phyloP scores from a whole-genome alignment of 306 rosid genomes.

The Astragalus glycyphyllos region DNA sequence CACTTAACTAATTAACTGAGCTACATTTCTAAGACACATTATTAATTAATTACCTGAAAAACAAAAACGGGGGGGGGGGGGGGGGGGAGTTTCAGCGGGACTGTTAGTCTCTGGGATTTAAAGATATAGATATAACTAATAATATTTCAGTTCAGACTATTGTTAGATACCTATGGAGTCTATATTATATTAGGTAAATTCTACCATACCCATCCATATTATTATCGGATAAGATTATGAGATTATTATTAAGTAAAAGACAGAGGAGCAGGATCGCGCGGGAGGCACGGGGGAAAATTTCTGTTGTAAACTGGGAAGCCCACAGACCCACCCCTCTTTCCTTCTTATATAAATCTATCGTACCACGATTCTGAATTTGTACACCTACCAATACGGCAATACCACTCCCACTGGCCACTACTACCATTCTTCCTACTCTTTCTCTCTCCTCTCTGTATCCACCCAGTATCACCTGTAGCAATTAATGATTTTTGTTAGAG shows the following conservation, averaged over 20 bases:
- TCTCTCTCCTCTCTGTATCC: not conserved
- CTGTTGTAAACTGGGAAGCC: constrained; percentile 32
- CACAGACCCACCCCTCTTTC: not conserved
- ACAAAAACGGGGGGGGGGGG: no score
- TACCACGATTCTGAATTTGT: constrained; percentile 41
- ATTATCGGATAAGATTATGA: not conserved
- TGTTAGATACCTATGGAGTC: no score
- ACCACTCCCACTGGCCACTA: not conserved
- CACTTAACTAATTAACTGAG: no score
- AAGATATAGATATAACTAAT: no score
- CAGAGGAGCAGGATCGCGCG: constrained; percentile 64
- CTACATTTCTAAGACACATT: no score
- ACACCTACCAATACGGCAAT: not conserved
- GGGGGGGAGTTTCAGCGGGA: no score
- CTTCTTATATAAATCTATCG: constrained; percentile 35
- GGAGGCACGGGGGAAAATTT: constrained; percentile 72
- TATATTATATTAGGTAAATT: no score
- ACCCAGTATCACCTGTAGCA: not conserved
- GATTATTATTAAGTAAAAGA: constrained; percentile 9
- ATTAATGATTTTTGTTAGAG: not conserved
- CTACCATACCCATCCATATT: no score
- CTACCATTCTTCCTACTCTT: constrained; percentile 23
- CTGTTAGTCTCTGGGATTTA: no score
- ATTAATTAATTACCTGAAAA: no score
- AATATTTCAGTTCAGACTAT: no score